Evolutionary conservation across 139 green algal genomes (phyloP).

Genomic region (Ostreobium quekettii): DNA sequence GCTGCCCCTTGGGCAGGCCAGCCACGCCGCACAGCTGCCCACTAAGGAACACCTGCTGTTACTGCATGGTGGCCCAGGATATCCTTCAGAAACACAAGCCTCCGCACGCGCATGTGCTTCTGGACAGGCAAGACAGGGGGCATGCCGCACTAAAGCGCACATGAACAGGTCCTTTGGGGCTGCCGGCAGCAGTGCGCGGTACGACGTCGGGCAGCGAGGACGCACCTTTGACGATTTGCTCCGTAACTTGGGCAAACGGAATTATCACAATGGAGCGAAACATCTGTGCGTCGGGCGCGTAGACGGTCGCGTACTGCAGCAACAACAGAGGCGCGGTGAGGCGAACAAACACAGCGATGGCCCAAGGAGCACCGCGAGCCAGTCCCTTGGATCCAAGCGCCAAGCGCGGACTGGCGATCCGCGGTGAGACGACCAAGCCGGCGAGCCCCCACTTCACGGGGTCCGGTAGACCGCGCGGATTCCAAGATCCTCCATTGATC

Average conservation of each 20-base stretch:
- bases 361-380: not conserved
- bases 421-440: not conserved
- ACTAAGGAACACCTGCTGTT: too few relatives aligned
- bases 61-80: too few relatives aligned
- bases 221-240: slow-evolving; percentile 11
- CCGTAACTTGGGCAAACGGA: slow-evolving; percentile 2
- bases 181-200: too few relatives aligned
- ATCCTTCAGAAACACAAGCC: too few relatives aligned
- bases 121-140: too few relatives aligned
- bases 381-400: too few relatives aligned
- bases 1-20: too few relatives aligned
- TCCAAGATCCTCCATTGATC: not conserved
- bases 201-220: too few relatives aligned
- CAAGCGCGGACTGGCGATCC: not conserved
- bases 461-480: not conserved
- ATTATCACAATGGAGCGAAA: slow-evolving; percentile 4
- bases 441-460: not conserved
- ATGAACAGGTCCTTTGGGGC: too few relatives aligned
- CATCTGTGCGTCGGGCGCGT: not conserved
- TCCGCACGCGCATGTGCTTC: too few relatives aligned
- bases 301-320: slow-evolving; percentile 1
- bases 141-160: too few relatives aligned
- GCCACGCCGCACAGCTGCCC: too few relatives aligned
- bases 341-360: not conserved
- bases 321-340: not conserved